Evolutionary conservation across 495 filamentous ascomycete genomes (phyloP).

Genomic region (Talaromyces borbonicus): DNA sequence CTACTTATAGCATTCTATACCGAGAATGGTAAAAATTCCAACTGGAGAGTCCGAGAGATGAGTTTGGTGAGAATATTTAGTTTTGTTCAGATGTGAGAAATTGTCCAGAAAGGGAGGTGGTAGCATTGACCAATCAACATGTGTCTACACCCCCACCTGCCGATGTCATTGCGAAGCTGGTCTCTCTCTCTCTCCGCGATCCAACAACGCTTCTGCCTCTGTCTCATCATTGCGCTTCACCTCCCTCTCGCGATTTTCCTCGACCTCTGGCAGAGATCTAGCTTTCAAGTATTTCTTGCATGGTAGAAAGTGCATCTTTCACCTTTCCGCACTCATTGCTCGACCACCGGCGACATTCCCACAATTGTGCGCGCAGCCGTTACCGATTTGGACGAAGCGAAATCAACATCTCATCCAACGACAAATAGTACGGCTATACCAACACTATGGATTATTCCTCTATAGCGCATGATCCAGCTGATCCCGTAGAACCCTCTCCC

Average conservation of each 20-base stretch:
- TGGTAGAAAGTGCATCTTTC: neutral
- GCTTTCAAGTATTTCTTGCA: neutral
- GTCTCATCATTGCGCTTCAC: neutral
- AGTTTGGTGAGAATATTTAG: too few species aligned
- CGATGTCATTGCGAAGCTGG: slow-evolving; percentile 7
- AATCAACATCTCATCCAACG: too few species aligned
- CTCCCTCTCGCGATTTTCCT: neutral
- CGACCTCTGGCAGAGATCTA: neutral
- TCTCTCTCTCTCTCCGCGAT: slow-evolving; percentile 4
- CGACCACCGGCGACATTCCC: too few species aligned
- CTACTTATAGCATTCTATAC: too few species aligned
- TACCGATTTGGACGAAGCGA: too few species aligned
- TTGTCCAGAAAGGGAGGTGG: neutral
- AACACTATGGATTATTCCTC: slow-evolving; percentile 78
- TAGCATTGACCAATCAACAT: slow-evolving; percentile 7
- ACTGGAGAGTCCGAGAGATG: too few species aligned
- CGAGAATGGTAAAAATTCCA: too few species aligned
- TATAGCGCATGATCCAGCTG: slow-evolving; percentile 62
- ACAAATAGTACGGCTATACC: too few species aligned
- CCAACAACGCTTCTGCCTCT: slow-evolving; percentile 7
- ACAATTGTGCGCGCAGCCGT: too few species aligned
- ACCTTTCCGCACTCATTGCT: too few species aligned
- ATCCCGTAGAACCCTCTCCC: slow-evolving; percentile 59
- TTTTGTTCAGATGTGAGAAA: neutral
- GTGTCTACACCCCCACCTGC: neutral